phyloP scores from a whole-genome alignment of 2,329 filamentous ascomycete genomes.

The Didymella glomerata region DNA sequence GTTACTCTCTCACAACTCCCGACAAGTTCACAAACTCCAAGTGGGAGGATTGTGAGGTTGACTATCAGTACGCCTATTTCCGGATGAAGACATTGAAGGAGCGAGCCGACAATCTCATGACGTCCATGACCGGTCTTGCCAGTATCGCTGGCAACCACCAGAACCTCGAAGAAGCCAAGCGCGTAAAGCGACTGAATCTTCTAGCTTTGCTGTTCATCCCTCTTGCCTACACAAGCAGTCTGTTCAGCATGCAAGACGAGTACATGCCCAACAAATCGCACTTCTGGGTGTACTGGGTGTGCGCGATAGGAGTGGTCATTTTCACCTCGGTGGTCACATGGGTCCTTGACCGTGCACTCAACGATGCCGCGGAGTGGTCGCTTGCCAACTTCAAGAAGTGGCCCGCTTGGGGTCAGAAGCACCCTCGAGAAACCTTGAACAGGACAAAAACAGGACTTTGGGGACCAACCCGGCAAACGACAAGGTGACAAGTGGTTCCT shows the following conservation, averaged over 20 bases:
- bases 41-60: constrained; percentile 42
- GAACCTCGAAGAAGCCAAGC: constrained; percentile 48
- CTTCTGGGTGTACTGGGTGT: constrained; percentile 48
- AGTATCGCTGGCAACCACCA: constrained; percentile 47
- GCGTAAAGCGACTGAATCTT: constrained; percentile 45
- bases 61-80: constrained; percentile 47
- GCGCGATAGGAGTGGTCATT: constrained; percentile 35
- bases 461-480: background rate
- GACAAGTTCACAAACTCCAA: background rate
- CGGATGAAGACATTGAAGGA: constrained; percentile 46
- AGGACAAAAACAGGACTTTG: background rate
- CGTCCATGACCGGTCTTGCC: constrained; percentile 47
- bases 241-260: constrained; percentile 48
- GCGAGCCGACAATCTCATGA: constrained; percentile 46
- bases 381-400: constrained; percentile 4
- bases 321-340: constrained; percentile 39
- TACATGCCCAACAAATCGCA: constrained; percentile 39
- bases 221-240: constrained; percentile 42
- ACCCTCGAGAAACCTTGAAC: background rate
- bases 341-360: constrained; percentile 38
- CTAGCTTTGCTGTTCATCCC: constrained; percentile 48
- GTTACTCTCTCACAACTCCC: constrained; percentile 30
- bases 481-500: background rate
- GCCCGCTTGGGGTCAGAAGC: background rate
- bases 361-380: constrained; percentile 44